Evolutionary conservation across 345 rosid genomes (phyloP), one percentile per base, ranked within the genome.

Genomic region (Cochlearia excelsa): DNA sequence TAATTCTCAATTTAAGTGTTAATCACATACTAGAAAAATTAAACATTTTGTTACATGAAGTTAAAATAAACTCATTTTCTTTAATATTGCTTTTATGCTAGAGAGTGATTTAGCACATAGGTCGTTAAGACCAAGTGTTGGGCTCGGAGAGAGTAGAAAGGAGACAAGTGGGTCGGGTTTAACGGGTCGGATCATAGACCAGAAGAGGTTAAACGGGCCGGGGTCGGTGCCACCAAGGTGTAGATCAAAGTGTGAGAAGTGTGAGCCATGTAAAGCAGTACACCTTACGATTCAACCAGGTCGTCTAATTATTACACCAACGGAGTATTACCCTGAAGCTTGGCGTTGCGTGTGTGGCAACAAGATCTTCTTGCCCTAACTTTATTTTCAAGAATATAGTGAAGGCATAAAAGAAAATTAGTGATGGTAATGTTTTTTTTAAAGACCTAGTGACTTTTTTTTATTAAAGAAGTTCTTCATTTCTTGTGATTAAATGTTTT

Each of bases 341-440:
- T 89, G 99, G 97, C 85, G 99, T 7, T 92, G 99, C 82, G 83
- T 85, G 78, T 89, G 97, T 61, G 95, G 89, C 59, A 73, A 83
- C 71, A 79, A 77, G 76, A 67, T 86, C 40, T 92, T 81, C 74
- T 77, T 83, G 83, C 95, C 99, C 45, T 86, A 47, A 48, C 56
- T 56, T 47, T 2, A 30, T 16, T 16, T 16, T 16, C 23, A 16
- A 16, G 23, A 16, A 16, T 16, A 16, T 16, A 16, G 23, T 16
- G 23, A 16, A 16, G 23, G 23, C 23, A 16, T 16, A 16, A 16
- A 16, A 16, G 23, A 16, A 16, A 16, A 16, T 16, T 16, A 16
- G 23, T 16, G 23, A 16, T 16, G 23, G 23, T 16, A 16, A 16
- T 16, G 23, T 16, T 16, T 16, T 16, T 16, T 16, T 16, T 16